Conservation (phyloP, 495 filamentous ascomycete genomes). For the Penicillium macrosclerotiorum region DNA sequence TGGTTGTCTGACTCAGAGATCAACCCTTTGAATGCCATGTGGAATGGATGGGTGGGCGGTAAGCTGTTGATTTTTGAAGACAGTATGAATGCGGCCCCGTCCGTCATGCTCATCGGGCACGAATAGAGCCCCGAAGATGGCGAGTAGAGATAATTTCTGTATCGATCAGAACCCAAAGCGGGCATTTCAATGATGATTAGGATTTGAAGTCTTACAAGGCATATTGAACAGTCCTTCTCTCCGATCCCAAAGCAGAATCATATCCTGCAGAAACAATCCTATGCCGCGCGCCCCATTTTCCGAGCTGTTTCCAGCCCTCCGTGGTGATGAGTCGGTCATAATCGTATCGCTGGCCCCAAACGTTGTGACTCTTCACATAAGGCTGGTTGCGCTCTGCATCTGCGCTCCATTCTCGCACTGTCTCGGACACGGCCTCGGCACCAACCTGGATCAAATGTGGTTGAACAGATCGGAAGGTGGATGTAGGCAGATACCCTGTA, state of each 20-base stretch:
- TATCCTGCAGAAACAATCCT: constrained; percentile 43
- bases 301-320: constrained; percentile 43
- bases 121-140: constrained; percentile 59
- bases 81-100: constrained; percentile 66
- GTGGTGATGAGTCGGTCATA: constrained; percentile 40
- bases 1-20: constrained; percentile 55
- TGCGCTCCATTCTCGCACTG: constrained; percentile 33
- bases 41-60: constrained; percentile 44
- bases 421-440: constrained; percentile 32
- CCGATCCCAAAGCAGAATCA: constrained; percentile 22
- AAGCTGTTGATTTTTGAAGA: constrained; percentile 43
- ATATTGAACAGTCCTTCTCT: constrained; percentile 43
- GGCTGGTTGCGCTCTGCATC: constrained; percentile 38
- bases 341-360: constrained; percentile 38
- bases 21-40: constrained; percentile 45
- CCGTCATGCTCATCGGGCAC: constrained; percentile 69
- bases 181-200: not conserved
- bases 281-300: constrained; percentile 32
- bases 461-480: constrained; percentile 16
- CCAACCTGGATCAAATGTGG: constrained; percentile 27
- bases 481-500: constrained; percentile 32
- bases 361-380: constrained; percentile 37
- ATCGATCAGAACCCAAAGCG: constrained; percentile 24
- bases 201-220: constrained; percentile 18
- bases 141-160: constrained; percentile 63